Evolutionary conservation across 352 stramenopile genomes (phyloP).

Genomic region (Pythium dissotocum): DNA sequence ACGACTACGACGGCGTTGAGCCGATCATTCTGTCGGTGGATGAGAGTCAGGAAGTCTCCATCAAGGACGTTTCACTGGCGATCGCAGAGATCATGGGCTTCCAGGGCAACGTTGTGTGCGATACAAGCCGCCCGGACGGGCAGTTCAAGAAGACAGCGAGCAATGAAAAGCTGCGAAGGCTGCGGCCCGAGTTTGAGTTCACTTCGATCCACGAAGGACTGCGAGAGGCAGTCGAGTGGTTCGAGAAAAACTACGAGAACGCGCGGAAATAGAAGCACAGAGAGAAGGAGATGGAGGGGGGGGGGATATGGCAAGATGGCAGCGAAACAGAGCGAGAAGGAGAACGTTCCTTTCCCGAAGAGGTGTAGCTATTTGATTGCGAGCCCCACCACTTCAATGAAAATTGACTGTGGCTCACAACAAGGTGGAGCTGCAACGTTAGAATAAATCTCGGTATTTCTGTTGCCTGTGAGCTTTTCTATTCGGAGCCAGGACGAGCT

Average conservation of each 20-base stretch:
- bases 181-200: constrained; percentile 93
- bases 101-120: constrained; percentile 84
- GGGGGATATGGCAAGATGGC: too few relatives aligned
- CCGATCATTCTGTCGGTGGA: constrained; percentile 97
- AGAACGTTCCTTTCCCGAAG: too few relatives aligned
- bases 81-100: constrained; percentile 86
- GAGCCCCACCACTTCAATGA: too few relatives aligned
- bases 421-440: too few relatives aligned
- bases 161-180: constrained; percentile 93
- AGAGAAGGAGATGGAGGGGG: neutral
- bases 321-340: too few relatives aligned
- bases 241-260: constrained; percentile 44
- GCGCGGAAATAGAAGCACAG: constrained; percentile 40
- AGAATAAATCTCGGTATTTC: too few relatives aligned
- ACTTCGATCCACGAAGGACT: constrained; percentile 91
- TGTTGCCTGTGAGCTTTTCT: too few relatives aligned
- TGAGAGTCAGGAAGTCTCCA: constrained; percentile 94
- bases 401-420: too few relatives aligned
- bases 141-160: constrained; percentile 99
- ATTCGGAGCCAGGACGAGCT: neutral
- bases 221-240: constrained; percentile 52
- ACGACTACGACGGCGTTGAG: constrained; percentile 84
- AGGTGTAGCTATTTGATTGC: too few relatives aligned
- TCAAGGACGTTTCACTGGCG: constrained; percentile 90
- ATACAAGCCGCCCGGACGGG: constrained; percentile 95